Conservation (phyloP, 768 basidiomycete species). For the Trametes meyenii region DNA sequence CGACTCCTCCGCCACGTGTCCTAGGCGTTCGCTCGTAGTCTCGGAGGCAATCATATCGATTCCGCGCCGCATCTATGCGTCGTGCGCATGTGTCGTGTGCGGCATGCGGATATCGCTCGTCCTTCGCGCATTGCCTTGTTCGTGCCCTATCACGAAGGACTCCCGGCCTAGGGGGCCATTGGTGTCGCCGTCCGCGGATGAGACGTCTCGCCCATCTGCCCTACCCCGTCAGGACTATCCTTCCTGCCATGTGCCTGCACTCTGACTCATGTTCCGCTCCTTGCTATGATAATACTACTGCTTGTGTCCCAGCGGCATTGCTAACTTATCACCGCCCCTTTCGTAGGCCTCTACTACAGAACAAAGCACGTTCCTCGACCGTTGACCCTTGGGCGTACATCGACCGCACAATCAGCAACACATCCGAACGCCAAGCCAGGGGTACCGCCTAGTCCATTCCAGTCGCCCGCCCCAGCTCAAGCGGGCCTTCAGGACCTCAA, state of each 20-base stretch:
- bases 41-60: conserved; percentile 34
- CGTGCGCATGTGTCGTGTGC: conserved; percentile 28
- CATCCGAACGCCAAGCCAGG: conserved; percentile 38
- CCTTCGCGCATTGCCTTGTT: conserved; percentile 20
- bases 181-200: conserved; percentile 15
- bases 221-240: conserved; percentile 10
- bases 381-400: conserved; percentile 49
- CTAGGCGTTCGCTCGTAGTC: conserved; percentile 28
- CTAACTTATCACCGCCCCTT: conserved; percentile 36
- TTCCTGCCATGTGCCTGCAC: conserved; percentile 27
- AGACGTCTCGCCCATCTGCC: conserved; percentile 10
- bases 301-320: conserved; percentile 33
- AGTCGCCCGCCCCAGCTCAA: conserved; percentile 16
- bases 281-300: conserved; percentile 22
- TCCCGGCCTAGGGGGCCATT: background rate
- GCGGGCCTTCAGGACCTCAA: conserved; percentile 8
- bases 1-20: conserved; percentile 43
- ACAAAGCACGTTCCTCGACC: conserved; percentile 77
- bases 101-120: conserved; percentile 24
- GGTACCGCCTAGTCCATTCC: conserved; percentile 24
- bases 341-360: conserved; percentile 83
- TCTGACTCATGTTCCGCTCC: conserved; percentile 25
- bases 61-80: conserved; percentile 31
- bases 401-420: conserved; percentile 30
- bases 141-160: conserved; percentile 10